phyloP scores from a whole-genome alignment of 148 eudicot species.

The Heliosperma pusillum region DNA sequence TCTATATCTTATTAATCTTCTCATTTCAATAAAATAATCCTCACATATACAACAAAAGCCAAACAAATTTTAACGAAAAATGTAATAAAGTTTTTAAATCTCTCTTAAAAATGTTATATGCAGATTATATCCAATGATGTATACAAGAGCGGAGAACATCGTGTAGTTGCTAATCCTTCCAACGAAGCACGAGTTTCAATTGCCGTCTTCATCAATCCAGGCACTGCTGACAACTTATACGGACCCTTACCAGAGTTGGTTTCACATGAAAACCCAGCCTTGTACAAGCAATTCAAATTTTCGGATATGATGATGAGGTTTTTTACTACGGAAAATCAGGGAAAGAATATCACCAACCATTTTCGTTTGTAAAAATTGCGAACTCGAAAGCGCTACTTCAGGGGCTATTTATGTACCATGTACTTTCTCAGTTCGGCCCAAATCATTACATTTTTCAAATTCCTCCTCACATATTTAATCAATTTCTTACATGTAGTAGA shows the following conservation, averaged over 20 bases:
- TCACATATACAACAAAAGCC: no score
- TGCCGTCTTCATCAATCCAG: constrained; percentile 53
- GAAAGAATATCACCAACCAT: constrained; percentile 43
- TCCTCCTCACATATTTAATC: no score
- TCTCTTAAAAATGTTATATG: neutral
- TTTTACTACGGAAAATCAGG: constrained; percentile 48
- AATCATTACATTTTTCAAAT: no score
- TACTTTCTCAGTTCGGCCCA: no score
- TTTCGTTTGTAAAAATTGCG: constrained; percentile 23
- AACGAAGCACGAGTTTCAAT: constrained; percentile 44
- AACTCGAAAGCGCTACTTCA: neutral
- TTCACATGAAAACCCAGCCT: constrained; percentile 49
- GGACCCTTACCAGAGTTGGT: constrained; percentile 66
- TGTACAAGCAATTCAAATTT: constrained; percentile 35
- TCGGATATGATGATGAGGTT: constrained; percentile 42
- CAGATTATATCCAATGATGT: constrained; percentile 67
- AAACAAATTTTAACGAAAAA: no score
- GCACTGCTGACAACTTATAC: constrained; percentile 37
- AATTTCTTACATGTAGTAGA: no score
- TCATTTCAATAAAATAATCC: no score
- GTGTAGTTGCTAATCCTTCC: constrained; percentile 52
- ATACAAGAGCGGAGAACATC: constrained; percentile 71
- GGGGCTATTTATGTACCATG: no score
- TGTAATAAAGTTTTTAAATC: no score
- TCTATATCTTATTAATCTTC: no score